These are phyloP conservation scores for Vickermania spadyakhi DNA, from an alignment of 208 protist species.

Conservation along the genomic window DNA sequence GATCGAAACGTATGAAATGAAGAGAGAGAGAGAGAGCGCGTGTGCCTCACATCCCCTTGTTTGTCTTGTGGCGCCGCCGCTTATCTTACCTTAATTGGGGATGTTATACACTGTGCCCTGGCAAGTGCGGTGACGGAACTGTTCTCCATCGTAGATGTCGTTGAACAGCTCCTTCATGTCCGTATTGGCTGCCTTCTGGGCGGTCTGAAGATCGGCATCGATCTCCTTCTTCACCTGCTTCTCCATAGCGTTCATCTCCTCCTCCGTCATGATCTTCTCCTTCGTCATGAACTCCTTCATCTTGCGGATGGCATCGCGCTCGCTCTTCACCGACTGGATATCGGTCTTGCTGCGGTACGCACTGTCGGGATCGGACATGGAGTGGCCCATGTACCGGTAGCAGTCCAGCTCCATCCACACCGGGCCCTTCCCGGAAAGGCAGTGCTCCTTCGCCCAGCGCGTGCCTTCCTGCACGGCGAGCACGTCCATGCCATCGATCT, in stretches of 20 bases:
- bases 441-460: conserved; percentile 81
- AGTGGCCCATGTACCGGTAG: conserved; percentile 97
- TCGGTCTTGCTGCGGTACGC: conserved; percentile 95
- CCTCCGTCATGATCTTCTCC: conserved; percentile 88
- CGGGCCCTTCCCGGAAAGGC: conserved; percentile 84
- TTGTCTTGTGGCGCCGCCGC: neutral
- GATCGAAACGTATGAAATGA: too few relatives aligned
- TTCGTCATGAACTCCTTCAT: conserved; percentile 77
- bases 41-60: neutral
- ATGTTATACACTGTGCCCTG: conserved; percentile 71
- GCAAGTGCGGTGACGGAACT: conserved; percentile 77
- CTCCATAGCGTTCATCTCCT: conserved; percentile 92
- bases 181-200: conserved; percentile 70
- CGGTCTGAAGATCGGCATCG: conserved; percentile 84
- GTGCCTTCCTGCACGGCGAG: conserved; percentile 92
- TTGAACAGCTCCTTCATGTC: conserved; percentile 69
- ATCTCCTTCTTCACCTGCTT: conserved; percentile 88
- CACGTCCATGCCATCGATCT: conserved; percentile 97
- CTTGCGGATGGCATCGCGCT: conserved; percentile 87
- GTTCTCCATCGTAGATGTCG: conserved; percentile 87
- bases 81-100: conserved; percentile 17
- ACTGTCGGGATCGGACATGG: conserved; percentile 97
- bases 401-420: conserved; percentile 95
- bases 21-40: too few relatives aligned
- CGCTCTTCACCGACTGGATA: conserved; percentile 85